phyloP scores from a whole-genome alignment of 495 filamentous ascomycete species.

The Trypethelium eluteriae region DNA sequence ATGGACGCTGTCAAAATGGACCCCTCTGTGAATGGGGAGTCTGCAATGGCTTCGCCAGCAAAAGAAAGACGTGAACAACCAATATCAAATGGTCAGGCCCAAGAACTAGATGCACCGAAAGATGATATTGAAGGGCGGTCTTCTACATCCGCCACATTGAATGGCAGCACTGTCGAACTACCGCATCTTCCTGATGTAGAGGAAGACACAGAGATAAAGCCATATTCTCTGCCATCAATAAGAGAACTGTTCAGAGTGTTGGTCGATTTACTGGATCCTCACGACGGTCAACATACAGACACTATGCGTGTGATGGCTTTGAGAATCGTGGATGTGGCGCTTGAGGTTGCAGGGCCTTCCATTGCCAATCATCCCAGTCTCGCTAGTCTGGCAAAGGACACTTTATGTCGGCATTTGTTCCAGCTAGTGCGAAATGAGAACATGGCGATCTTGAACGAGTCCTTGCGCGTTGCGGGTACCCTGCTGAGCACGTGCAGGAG shows the following conservation, averaged over 20 bases:
- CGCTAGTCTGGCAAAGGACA: constrained; percentile 82
- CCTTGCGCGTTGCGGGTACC: constrained; percentile 83
- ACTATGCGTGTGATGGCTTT: constrained; percentile 95
- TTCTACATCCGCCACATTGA: constrained; percentile 21
- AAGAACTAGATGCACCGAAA: not conserved
- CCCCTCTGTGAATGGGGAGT: constrained; percentile 69
- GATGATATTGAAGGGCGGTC: constrained; percentile 27
- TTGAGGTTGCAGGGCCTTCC: constrained; percentile 92
- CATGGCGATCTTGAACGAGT: constrained; percentile 83
- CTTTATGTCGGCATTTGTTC: constrained; percentile 89
- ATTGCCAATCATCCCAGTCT: constrained; percentile 90
- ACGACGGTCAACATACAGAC: constrained; percentile 85
- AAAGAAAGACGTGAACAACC: constrained; percentile 18
- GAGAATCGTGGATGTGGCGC: constrained; percentile 91
- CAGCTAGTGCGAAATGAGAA: constrained; percentile 95
- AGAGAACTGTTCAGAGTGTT: constrained; percentile 88
- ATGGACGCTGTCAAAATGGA: constrained; percentile 81
- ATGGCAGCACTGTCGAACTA: constrained; percentile 31
- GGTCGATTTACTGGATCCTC: constrained; percentile 89
- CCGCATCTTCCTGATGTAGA: constrained; percentile 21
- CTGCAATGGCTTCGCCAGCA: constrained; percentile 29
- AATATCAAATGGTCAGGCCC: constrained; percentile 4
- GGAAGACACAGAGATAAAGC: constrained; percentile 53
- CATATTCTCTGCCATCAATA: constrained; percentile 90
- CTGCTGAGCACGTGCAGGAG: constrained; percentile 81